phyloP scores from a whole-genome alignment of 176 grass and related monocot species.

The sorghum (Sorghum bicolor) region Sorghum_bicolor_NCBIv3 NC_012873.2:59693001-59693500 shows the following conservation, averaged over 20 bases:
- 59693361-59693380: constrained; percentile 24
- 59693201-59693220: constrained; percentile 17
- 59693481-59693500: constrained; percentile 43
- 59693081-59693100: not conserved
- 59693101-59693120: constrained; percentile 24
- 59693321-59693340: not conserved
- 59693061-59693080: constrained; percentile 12
- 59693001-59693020: not conserved
- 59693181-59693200: not conserved
- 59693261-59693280: constrained; percentile 27
- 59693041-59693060: not conserved
- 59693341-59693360: not conserved
- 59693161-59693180: constrained; percentile 4
- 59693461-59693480: constrained; percentile 51
- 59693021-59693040: not conserved
- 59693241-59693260: constrained; percentile 2
- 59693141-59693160: too few relatives aligned
- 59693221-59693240: not conserved
- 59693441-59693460: constrained; percentile 47
- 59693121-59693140: not conserved
- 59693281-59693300: constrained; percentile 39
- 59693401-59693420: not conserved
- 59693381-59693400: constrained; percentile 8
- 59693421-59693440: constrained; percentile 21
- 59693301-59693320: constrained; percentile 12